Evolutionary conservation across 768 basidiomycete species (phyloP).

Genomic region (Strobilomyces dryophilus): DNA sequence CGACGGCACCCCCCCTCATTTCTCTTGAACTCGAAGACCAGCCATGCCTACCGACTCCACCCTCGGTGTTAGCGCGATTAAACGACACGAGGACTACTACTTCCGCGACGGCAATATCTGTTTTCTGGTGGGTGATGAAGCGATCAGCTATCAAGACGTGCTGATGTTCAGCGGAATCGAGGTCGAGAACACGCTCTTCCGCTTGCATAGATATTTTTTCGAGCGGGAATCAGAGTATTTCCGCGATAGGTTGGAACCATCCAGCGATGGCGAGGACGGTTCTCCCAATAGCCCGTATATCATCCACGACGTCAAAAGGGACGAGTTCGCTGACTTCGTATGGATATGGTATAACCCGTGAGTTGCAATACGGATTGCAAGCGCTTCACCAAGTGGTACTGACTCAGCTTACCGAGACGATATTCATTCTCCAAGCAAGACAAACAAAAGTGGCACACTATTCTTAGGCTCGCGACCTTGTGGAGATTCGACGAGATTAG

Average conservation of each 20-base stretch:
- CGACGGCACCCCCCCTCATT: background rate
- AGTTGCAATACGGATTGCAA: background rate
- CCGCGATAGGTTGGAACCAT: conserved; percentile 17
- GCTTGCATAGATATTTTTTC: conserved; percentile 35
- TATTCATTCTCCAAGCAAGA: conserved; percentile 53
- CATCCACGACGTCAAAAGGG: conserved; percentile 26
- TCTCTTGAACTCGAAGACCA: background rate
- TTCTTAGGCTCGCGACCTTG: conserved; percentile 48
- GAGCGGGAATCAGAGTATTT: conserved; percentile 35
- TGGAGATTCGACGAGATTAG: conserved; percentile 56
- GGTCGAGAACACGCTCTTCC: conserved; percentile 33
- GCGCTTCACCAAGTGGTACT: background rate
- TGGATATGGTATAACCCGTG: conserved; percentile 53
- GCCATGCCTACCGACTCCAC: background rate
- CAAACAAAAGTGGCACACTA: conserved; percentile 48
- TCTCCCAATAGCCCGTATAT: conserved; percentile 2
- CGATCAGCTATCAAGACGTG: background rate
- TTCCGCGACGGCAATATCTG: conserved; percentile 50
- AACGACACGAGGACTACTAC: conserved; percentile 40
- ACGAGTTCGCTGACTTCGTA: conserved; percentile 44
- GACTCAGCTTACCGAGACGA: conserved; percentile 31
- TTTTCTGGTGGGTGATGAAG: conserved; percentile 42
- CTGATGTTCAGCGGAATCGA: conserved; percentile 6
- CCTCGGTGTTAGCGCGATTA: conserved; percentile 15
- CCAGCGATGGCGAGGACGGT: background rate